Evolutionary conservation across 2,329 filamentous ascomycete species (phyloP).

Genomic region (Colletotrichum coccodes): DNA sequence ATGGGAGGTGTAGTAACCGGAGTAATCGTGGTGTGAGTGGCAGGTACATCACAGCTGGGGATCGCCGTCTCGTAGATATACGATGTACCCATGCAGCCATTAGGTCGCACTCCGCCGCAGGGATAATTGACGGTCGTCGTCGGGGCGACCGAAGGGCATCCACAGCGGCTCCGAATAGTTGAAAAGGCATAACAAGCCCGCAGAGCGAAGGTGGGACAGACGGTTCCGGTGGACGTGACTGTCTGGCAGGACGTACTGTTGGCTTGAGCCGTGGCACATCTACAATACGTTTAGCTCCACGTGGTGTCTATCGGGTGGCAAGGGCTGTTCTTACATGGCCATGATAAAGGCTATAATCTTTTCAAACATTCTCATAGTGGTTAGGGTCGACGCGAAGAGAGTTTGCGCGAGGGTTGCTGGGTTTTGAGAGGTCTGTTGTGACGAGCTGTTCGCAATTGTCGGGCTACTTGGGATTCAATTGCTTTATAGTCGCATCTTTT

Average conservation of each 20-base stretch:
- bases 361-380: neutral
- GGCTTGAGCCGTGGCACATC: neutral
- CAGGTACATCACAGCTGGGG: neutral
- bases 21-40: neutral
- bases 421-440: neutral
- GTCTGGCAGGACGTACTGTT: constrained; percentile 33
- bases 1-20: neutral
- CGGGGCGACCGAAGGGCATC: constrained; percentile 37
- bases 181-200: constrained; percentile 35
- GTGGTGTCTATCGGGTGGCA: no score
- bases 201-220: constrained; percentile 21
- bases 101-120: constrained; percentile 32
- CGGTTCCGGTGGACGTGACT: constrained; percentile 34
- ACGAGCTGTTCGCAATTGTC: neutral
- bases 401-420: neutral
- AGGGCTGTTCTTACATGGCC: neutral
- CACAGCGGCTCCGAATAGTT: constrained; percentile 36
- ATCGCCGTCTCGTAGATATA: constrained; percentile 20
- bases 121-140: constrained; percentile 35
- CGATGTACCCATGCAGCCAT: constrained; percentile 22
- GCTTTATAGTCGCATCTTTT: neutral
- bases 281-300: neutral
- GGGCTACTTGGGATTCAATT: no score
- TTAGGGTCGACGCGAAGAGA: no score
- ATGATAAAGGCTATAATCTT: neutral